These are phyloP conservation scores for Euphorbia tirucalli DNA, from an alignment of 345 rosid species.

Conservation along the genomic window DNA sequence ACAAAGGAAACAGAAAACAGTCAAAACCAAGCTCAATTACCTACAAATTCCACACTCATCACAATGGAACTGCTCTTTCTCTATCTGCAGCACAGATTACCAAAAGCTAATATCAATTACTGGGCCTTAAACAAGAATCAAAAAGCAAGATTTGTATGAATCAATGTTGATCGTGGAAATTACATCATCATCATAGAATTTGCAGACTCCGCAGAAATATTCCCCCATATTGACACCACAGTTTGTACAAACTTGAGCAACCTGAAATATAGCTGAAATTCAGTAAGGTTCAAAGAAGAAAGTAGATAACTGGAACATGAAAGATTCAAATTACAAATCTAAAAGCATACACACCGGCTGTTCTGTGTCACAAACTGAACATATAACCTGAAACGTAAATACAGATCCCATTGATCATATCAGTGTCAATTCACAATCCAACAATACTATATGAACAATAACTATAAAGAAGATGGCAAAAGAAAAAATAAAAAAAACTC, in stretches of 20 bases:
- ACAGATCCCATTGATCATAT: neutral
- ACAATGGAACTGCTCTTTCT: conserved; percentile 82
- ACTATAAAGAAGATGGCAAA: no score
- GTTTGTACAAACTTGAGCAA: conserved; percentile 72
- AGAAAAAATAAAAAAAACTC: neutral
- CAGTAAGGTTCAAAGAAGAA: neutral
- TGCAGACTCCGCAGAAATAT: conserved; percentile 86
- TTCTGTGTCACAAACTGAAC: conserved; percentile 93
- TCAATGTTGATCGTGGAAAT: conserved; percentile 16
- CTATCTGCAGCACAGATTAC: conserved; percentile 42
- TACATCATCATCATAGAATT: conserved; percentile 92
- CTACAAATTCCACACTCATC: conserved; percentile 98
- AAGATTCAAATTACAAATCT: conserved; percentile 12
- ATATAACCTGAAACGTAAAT: conserved; percentile 62
- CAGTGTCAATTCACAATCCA: neutral
- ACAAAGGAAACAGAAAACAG: neutral
- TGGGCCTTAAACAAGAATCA: conserved; percentile 14
- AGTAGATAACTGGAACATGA: conserved; percentile 3
- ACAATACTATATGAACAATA: neutral
- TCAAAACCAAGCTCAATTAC: conserved; percentile 35
- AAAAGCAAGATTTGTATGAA: conserved; percentile 7
- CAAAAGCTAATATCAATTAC: conserved; percentile 3
- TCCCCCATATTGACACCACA: conserved; percentile 99
- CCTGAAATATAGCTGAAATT: conserved; percentile 38
- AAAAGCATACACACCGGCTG: conserved; percentile 63